Base-by-base conservation (phyloP, 331 rosid species). In the Arachis monticola region DNA sequence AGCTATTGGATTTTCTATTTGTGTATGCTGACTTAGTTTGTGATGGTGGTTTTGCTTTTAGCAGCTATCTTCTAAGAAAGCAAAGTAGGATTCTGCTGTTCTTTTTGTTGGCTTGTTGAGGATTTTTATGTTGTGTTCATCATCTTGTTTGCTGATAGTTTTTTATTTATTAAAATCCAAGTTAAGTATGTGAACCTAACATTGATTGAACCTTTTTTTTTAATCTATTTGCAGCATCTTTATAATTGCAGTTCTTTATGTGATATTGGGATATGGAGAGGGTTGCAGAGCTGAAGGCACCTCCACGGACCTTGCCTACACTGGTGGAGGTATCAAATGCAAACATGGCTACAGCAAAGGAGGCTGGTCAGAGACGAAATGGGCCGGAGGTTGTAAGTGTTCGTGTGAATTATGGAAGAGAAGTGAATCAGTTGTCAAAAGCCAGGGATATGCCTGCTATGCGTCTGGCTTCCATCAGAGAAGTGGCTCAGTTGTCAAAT, bases 251-350 rank as follows among this genome's bases (percentile, higher is more conserved):
- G 47, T 45, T 77, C 8, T 72, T 66, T 69, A 53, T 74, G 74
- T 56, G 70, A 65, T 70, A 73, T 73, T 61, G 41, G 50, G 85
- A 76, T 77, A 92, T 95, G 99, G 97, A 90, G 79, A 87, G 95
- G 89, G 80, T 77, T 83, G 87, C 88, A 55, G 97, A 92, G 74
- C 80, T 86, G 13, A 95, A 87, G 74, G 79, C 79, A 65, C 79
- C 70, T 76, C 89, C 90, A 3, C 83, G 76, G 10, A 80, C 69
- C 10, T 76, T 89, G 73, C 88, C 89, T n/a, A 57, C 80, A 62
- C 70, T 83, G 13, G 76, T 78, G 52, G 96, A 89, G 82, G 73
- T 83, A 56, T 81, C 93, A 5, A 75, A 80, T 67, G 61, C 81
- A 0, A 84, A 74, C 67, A 47, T 59, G 22, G 51, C 79, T 27